phyloP scores from a whole-genome alignment of 176 grass and related monocot genomes.

The Metroxylon sagu region DNA sequence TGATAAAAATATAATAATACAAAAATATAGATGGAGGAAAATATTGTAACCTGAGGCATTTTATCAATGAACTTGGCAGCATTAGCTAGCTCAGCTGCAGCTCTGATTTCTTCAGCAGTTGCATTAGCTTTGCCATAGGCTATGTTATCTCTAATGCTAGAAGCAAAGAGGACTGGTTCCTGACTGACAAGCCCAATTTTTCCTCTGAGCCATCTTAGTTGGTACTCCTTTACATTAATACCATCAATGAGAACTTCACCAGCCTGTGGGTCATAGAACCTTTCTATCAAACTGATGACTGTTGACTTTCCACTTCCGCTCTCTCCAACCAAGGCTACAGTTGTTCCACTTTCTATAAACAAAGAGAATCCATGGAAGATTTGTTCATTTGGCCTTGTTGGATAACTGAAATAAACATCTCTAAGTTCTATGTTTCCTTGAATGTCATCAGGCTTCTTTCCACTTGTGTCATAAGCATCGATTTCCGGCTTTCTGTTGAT shows the following conservation, averaged over 20 bases:
- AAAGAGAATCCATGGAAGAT: constrained; percentile 78
- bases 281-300: constrained; percentile 63
- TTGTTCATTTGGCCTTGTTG: constrained; percentile 62
- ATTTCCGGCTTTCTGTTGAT: constrained; percentile 81
- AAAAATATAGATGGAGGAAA: no score
- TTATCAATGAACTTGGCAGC: constrained; percentile 28
- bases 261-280: constrained; percentile 65
- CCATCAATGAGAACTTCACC: constrained; percentile 87
- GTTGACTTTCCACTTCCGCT: constrained; percentile 89
- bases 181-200: constrained; percentile 97
- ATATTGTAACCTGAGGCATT: no score
- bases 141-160: constrained; percentile 93
- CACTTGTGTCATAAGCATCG: constrained; percentile 41
- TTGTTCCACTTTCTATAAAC: constrained; percentile 44
- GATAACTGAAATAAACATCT: constrained; percentile 74
- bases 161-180: constrained; percentile 80
- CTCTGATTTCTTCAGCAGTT: constrained; percentile 46
- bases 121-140: constrained; percentile 79
- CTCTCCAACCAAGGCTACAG: constrained; percentile 70
- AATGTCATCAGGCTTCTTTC: constrained; percentile 64
- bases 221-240: constrained; percentile 84
- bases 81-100: no score
- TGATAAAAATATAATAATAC: no score
- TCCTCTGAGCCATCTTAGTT: constrained; percentile 83
- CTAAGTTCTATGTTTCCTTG: constrained; percentile 68